Base-by-base conservation (phyloP, 2,329 filamentous ascomycete species). In the Cladosporium sp. region DNA sequence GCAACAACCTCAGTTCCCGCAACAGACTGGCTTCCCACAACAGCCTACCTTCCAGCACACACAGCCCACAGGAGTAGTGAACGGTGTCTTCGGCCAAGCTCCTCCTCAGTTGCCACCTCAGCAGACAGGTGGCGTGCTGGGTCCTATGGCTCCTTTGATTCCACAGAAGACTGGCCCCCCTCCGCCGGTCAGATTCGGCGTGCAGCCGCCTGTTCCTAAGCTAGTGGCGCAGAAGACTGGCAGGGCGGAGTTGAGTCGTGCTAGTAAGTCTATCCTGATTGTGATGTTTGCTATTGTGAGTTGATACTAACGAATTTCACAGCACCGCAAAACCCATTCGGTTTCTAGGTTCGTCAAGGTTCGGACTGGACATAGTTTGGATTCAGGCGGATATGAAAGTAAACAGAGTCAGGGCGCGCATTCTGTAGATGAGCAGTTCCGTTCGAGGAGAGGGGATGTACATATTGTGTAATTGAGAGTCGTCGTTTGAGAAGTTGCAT, bases 211-310 rank as follows among this genome's bases (percentile, higher is more conserved):
- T 14, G 82, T 88, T 34, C 92, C 93, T 80, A 95, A 91, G 78
- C 81, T 98, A 73, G 85, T 87, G 68, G 88, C 93, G 34, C 95
- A 98, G 81, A 86, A 92, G 32, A 99, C 95, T 7, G 95, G 95
- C 70, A 85, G 91, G 82, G 95, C 95, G 65, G 97, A 98, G 78
- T 85, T 99, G 71, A 86, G 91, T 62, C 92, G 96, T 87, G 95
- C 95, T 75, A 99, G 94, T 98, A 89, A 90, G 94, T 93, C 55
- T 66, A 58, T 55, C 34, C 32, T 65, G 34, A 12, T 34, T 66
- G 41, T 51, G 36, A 55, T 26, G 30, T 18, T 69, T 69, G 70
- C 60, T 51, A 26, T 30, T 34, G 4, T 18, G 30, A 34, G 3
- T 38, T 5, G 30, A 55, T 67, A 59, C 69, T 73, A 61, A 74